Evolutionary conservation across 805 yeast genomes (phyloP).

Genomic region (Metschnikowia baotianmanensis): DNA sequence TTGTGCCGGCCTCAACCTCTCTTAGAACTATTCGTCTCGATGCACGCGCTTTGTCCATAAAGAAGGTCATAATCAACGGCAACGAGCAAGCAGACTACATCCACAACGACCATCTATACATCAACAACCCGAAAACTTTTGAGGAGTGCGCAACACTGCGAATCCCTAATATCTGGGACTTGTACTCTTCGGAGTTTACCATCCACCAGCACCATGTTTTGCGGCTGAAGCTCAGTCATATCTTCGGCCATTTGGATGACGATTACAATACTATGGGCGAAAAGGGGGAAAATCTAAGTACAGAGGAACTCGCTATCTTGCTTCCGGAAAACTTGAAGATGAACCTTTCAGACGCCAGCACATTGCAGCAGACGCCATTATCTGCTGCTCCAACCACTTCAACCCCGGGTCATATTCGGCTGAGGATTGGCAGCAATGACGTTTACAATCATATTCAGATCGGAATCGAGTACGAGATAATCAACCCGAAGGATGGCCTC

Average conservation of each 20-base stretch:
- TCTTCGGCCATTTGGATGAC: conserved; percentile 48
- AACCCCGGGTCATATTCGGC: conserved; percentile 37
- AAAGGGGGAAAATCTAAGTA: conserved; percentile 30
- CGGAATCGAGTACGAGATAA: conserved; percentile 61
- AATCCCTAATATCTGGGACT: conserved; percentile 39
- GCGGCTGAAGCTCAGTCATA: conserved; percentile 49
- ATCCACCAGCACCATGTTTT: conserved; percentile 60
- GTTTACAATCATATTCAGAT: conserved; percentile 70
- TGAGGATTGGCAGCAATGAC: conserved; percentile 35
- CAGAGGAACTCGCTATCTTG: conserved; percentile 62
- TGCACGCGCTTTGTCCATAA: conserved; percentile 70
- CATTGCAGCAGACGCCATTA: conserved; percentile 19
- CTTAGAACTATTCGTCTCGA: conserved; percentile 68
- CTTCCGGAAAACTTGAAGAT: conserved; percentile 68
- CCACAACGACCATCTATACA: conserved; percentile 53
- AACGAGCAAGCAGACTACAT: conserved; percentile 53
- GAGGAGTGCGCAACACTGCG: conserved; percentile 26
- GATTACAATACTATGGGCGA: conserved; percentile 20
- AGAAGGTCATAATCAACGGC: conserved; percentile 57
- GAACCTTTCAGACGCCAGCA: conserved; percentile 51
- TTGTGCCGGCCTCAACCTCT: conserved; percentile 63
- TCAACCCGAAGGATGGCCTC: conserved; percentile 71
- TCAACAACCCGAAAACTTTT: conserved; percentile 31
- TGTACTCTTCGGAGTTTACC: conserved; percentile 38
- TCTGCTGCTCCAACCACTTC: conserved; percentile 30